These are phyloP conservation scores for Kazachstania sp. DNA, from an alignment of 1,139 yeast species.

Conservation along the genomic window DNA sequence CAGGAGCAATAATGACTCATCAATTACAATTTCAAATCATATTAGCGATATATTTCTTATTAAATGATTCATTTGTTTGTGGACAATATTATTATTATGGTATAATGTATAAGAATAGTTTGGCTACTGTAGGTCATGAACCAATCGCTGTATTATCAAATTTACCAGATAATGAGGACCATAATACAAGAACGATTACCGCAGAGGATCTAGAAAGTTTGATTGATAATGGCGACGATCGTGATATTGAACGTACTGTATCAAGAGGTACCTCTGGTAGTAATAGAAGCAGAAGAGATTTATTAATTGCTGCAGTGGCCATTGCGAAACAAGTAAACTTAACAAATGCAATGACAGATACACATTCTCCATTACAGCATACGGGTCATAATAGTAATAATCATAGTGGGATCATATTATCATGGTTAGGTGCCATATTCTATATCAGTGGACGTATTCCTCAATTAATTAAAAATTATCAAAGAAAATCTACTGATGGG, in stretches of 20 bases:
- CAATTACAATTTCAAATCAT: slow-evolving; percentile 72
- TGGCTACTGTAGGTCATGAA: slow-evolving; percentile 32
- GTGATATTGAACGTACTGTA: slow-evolving; percentile 2
- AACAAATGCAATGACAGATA: not conserved
- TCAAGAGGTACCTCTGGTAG: slow-evolving; percentile 5
- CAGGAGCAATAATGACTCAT: slow-evolving; percentile 71
- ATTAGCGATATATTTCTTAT: slow-evolving; percentile 64
- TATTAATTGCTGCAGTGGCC: slow-evolving; percentile 6
- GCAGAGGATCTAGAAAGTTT: slow-evolving; percentile 11
- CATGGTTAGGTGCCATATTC: slow-evolving; percentile 75
- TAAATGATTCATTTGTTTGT: slow-evolving; percentile 62
- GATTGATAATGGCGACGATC: slow-evolving; percentile 5
- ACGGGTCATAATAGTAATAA: slow-evolving; percentile 1
- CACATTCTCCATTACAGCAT: not conserved
- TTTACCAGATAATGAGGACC: slow-evolving; percentile 3
- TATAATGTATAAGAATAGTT: slow-evolving; percentile 31
- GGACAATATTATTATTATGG: slow-evolving; percentile 72
- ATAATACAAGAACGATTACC: slow-evolving; percentile 5
- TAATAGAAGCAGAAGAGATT: slow-evolving; percentile 2
- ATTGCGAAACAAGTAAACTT: slow-evolving; percentile 5
- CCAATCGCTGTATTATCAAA: slow-evolving; percentile 20
- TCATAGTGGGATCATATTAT: slow-evolving; percentile 46
- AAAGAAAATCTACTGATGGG: slow-evolving; percentile 75
- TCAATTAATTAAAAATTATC: slow-evolving; percentile 67
- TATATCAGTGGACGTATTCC: slow-evolving; percentile 80